These are phyloP conservation scores for Lentinus tigrinus DNA, from an alignment of 768 basidiomycete species.

Conservation along the genomic window DNA sequence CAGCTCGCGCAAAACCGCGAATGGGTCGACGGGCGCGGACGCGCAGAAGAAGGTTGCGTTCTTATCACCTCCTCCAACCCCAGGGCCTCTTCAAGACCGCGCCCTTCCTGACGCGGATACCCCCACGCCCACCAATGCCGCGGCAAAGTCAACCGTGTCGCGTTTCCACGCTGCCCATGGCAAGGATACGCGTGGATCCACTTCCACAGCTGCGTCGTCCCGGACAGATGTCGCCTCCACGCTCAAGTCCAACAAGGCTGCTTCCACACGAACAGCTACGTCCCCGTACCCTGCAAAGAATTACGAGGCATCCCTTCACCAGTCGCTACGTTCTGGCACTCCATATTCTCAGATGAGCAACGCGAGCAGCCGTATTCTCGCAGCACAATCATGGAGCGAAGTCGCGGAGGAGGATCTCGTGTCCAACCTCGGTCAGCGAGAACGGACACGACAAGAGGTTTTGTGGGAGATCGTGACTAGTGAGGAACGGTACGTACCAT, in stretches of 20 bases:
- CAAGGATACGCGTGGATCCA: slow-evolving; percentile 68
- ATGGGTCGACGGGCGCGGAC: slow-evolving; percentile 41
- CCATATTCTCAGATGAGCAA: slow-evolving; percentile 80
- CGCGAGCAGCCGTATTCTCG: slow-evolving; percentile 67
- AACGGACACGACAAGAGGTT: slow-evolving; percentile 94
- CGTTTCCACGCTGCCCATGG: slow-evolving; percentile 75
- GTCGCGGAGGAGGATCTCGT: slow-evolving; percentile 93
- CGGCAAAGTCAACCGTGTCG: slow-evolving; percentile 65
- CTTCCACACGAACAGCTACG: slow-evolving; percentile 62
- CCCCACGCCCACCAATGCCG: slow-evolving; percentile 30
- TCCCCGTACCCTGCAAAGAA: slow-evolving; percentile 58
- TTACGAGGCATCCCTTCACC: slow-evolving; percentile 47
- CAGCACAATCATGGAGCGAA: slow-evolving; percentile 88
- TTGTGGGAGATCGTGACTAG: slow-evolving; percentile 95
- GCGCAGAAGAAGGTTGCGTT: slow-evolving; percentile 86
- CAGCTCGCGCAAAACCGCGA: slow-evolving; percentile 40
- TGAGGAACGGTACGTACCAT: slow-evolving; percentile 75
- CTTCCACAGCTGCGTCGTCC: slow-evolving; percentile 63
- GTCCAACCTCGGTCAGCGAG: slow-evolving; percentile 87
- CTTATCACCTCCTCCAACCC: slow-evolving; percentile 76
- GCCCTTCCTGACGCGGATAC: slow-evolving; percentile 48
- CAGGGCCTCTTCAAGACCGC: slow-evolving; percentile 49
- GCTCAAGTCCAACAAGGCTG: slow-evolving; percentile 44
- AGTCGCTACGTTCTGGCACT: slow-evolving; percentile 75
- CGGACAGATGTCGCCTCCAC: slow-evolving; percentile 56